These are phyloP conservation scores for Alternaria panax DNA, from an alignment of 2,329 filamentous ascomycete genomes.

Conservation along the genomic window DNA sequence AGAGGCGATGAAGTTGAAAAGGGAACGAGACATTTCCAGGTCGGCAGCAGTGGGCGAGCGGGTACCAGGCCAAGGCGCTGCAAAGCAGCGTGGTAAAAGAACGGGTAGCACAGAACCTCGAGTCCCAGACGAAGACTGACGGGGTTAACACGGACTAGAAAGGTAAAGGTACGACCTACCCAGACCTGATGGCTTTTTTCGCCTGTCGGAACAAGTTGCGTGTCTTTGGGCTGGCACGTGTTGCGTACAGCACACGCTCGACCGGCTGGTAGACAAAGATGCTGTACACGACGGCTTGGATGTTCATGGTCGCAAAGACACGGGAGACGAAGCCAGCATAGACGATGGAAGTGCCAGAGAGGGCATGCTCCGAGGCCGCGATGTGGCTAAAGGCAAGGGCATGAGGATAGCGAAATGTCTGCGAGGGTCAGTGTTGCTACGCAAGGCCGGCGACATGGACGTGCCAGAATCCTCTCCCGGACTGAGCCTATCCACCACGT, in stretches of 20 bases:
- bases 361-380: constrained; percentile 29
- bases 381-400: constrained; percentile 37
- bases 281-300: constrained; percentile 29
- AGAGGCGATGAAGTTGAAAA: constrained; percentile 41
- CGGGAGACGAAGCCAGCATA: constrained; percentile 40
- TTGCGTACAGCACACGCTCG: constrained; percentile 35
- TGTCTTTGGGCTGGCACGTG: constrained; percentile 28
- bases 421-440: neutral
- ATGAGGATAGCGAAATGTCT: constrained; percentile 40
- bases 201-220: constrained; percentile 32
- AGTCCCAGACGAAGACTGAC: constrained; percentile 39
- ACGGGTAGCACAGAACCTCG: constrained; percentile 41
- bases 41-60: constrained; percentile 37
- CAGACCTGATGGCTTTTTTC: constrained; percentile 26
- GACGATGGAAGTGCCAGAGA: constrained; percentile 31
- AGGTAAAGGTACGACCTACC: constrained; percentile 23
- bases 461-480: constrained; percentile 38
- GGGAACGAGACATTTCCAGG: constrained; percentile 37
- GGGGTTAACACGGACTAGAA: constrained; percentile 11
- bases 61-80: constrained; percentile 43
- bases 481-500: constrained; percentile 48
- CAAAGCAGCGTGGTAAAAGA: constrained; percentile 41
- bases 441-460: neutral
- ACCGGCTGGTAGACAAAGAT: constrained; percentile 36
- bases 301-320: constrained; percentile 28